Evolutionary conservation across 768 basidiomycete genomes (phyloP), one percentile per base, ranked within the genome.

Genomic region (Serendipita vermifera): DNA sequence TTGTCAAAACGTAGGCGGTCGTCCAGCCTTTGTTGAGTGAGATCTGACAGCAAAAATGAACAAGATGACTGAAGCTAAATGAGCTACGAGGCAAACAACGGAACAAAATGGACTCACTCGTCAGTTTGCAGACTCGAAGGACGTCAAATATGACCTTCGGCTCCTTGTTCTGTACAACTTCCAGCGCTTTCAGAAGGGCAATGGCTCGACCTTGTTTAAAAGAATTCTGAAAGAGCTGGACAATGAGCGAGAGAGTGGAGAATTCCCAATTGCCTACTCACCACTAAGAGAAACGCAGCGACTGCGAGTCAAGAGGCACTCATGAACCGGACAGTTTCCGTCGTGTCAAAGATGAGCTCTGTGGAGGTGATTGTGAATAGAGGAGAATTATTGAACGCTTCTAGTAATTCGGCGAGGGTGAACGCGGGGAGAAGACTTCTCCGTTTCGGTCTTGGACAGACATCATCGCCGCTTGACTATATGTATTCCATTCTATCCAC

Each of bases 11-110:
- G 15, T 63, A 58, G 3, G 75, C 69, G 1, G 70, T 63, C 3
- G 62, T 63, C 80, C 80, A 81, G 22, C 79, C 77, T 51, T 64
- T 64, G 70, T 68, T 3, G 79, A 72, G 20, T 75, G 77, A 29
- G 70, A 69, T 15, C 67, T 71, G 54, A 71, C 62, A 9, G 68
- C 68, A 46, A 63, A 69, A n/a, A 68, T 67, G 63, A 70, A 66
- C 26, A 71, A 61, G 33, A 68, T 67, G 41, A 65, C 67, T 1
- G 67, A 63, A 11, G 62, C 68, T 17, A n/a, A n/a, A n/a, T n/a
- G n/a, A n/a, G n/a, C n/a, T n/a, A n/a, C n/a, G n/a, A n/a, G n/a
- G n/a, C n/a, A n/a, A n/a, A n/a, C n/a, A n/a, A n/a, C n/a, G n/a
- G n/a, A n/a, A n/a, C n/a, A n/a, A n/a, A n/a, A n/a, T n/a, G n/a